These are phyloP conservation scores for Phytophthora boehmeriae DNA, from an alignment of 352 stramenopile genomes.

Conservation along the genomic window DNA sequence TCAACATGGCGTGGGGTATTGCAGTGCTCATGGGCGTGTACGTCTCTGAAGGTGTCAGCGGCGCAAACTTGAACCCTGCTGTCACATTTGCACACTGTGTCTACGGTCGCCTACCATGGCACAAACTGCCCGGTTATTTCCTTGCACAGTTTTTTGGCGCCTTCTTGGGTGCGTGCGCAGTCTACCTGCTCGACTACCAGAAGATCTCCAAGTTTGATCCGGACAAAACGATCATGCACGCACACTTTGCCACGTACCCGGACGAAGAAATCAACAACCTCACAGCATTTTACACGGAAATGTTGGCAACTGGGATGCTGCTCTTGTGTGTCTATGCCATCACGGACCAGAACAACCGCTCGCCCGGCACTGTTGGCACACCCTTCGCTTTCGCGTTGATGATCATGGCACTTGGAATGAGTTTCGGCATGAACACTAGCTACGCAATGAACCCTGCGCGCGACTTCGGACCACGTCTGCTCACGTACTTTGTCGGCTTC, in stretches of 20 bases:
- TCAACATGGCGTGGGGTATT: conserved; percentile 62
- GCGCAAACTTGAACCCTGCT: conserved; percentile 64
- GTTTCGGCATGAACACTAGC: conserved; percentile 54
- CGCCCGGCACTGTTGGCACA: conserved; percentile 36
- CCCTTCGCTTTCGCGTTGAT: conserved; percentile 56
- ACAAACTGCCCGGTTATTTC: conserved; percentile 51
- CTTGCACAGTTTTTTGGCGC: conserved; percentile 45
- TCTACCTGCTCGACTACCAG: conserved; percentile 62
- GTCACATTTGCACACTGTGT: conserved; percentile 60
- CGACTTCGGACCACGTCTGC: conserved; percentile 46
- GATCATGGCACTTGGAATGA: conserved; percentile 66
- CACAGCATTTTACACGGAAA: conserved; percentile 62
- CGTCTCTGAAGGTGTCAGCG: conserved; percentile 50
- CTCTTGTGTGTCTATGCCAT: conserved; percentile 65
- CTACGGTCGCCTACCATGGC: conserved; percentile 50
- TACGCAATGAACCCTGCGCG: conserved; percentile 56
- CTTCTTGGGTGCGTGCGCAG: conserved; percentile 42
- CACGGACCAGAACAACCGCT: conserved; percentile 53
- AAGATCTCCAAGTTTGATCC: conserved; percentile 51
- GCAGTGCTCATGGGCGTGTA: conserved; percentile 66
- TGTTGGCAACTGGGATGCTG: conserved; percentile 57
- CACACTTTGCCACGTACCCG: conserved; percentile 60
- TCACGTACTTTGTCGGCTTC: conserved; percentile 59
- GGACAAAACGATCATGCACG: conserved; percentile 42
- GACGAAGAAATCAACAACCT: conserved; percentile 41